Percentiles rank a stretch among this genome's conserved stretches.
Conservation (phyloP, 345 rosid genomes). For the Syzygium jambos region DNA sequence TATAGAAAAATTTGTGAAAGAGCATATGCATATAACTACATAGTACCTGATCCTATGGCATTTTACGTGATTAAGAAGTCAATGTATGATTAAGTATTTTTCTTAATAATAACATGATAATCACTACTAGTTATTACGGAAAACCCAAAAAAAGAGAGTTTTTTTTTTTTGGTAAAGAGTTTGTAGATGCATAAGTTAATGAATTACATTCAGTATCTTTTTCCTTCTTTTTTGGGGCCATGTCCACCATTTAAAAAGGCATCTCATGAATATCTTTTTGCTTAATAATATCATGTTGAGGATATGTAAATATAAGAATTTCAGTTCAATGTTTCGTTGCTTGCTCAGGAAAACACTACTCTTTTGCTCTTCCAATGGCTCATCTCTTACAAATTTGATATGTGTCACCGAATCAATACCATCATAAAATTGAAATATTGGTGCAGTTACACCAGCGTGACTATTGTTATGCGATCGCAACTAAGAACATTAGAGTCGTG, state of each 20-base stretch:
- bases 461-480: not conserved
- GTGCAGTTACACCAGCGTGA: not conserved
- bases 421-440: not conserved
- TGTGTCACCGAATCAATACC: not conserved
- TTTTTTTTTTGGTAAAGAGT: no score
- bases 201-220: no score
- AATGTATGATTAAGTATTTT: not conserved
- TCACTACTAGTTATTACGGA: no score
- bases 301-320: not conserved
- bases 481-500: not conserved
- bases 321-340: not conserved
- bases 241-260: not conserved
- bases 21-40: not conserved
- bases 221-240: not conserved
- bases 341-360: not conserved
- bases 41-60: not conserved
- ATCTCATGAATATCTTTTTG: not conserved
- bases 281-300: not conserved
- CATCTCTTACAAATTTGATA: not conserved
- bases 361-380: not conserved
- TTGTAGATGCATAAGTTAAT: no score
- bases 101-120: not conserved
- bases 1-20: no score
- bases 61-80: not conserved
- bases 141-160: no score